A percentile compares a stretch with the other conserved stretches of the same genome.
phyloP scores from a whole-genome alignment of 805 yeast genomes.

The Ogataea pilisensis region DNA sequence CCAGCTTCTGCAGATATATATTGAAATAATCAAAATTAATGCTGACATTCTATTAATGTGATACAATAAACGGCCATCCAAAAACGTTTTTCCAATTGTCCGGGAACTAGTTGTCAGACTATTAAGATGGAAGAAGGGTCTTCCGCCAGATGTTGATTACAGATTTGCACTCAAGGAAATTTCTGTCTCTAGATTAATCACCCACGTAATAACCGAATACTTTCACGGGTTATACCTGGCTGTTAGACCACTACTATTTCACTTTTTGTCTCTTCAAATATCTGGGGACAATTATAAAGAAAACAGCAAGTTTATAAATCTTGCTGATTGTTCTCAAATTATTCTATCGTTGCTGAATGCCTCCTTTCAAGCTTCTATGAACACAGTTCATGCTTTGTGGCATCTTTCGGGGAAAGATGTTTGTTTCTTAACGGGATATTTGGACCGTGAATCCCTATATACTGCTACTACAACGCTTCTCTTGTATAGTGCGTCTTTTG shows the following conservation, averaged over 20 bases:
- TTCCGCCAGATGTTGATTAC: constrained; percentile 57
- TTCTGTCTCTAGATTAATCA: constrained; percentile 51
- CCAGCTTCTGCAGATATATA: constrained; percentile 61
- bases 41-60: constrained; percentile 59
- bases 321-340: constrained; percentile 58
- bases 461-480: constrained; percentile 66
- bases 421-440: constrained; percentile 70
- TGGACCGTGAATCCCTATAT: constrained; percentile 74
- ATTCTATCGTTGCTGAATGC: constrained; percentile 61
- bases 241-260: constrained; percentile 65
- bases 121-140: constrained; percentile 56
- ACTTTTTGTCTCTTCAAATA: constrained; percentile 60
- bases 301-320: constrained; percentile 43
- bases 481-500: constrained; percentile 67
- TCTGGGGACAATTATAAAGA: constrained; percentile 17
- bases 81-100: constrained; percentile 61
- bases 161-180: constrained; percentile 46
- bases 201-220: constrained; percentile 68
- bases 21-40: constrained; percentile 64
- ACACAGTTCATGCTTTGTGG: constrained; percentile 64
- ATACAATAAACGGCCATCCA: constrained; percentile 62
- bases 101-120: constrained; percentile 59
- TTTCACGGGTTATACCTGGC: constrained; percentile 74
- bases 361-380: constrained; percentile 69
- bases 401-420: constrained; percentile 57